Conservation (phyloP, 495 filamentous ascomycete genomes). For the Penicillium diatomitis region DNA sequence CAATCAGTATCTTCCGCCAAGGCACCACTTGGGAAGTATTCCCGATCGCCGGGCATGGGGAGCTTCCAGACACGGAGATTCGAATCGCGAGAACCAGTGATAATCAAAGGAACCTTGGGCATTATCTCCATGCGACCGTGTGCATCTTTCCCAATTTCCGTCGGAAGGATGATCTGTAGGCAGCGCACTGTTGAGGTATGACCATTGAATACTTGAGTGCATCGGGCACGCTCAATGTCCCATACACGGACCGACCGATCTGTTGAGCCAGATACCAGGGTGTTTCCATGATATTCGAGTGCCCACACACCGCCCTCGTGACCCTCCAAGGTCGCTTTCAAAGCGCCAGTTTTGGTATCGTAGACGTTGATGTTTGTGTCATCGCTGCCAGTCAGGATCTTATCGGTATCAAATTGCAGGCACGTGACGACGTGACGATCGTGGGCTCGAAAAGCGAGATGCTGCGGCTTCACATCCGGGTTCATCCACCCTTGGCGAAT, state of each 20-base stretch:
- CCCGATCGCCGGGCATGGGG: constrained; percentile 65
- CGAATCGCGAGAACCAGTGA: constrained; percentile 94
- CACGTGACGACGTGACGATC: constrained; percentile 96
- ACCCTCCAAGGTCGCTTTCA: constrained; percentile 73
- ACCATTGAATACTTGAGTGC: constrained; percentile 91
- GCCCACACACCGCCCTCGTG: constrained; percentile 99
- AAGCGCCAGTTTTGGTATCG: constrained; percentile 86
- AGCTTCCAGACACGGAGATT: constrained; percentile 93
- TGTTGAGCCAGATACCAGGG: constrained; percentile 90
- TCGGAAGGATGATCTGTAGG: constrained; percentile 86
- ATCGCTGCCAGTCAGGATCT: constrained; percentile 95
- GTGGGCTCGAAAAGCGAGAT: constrained; percentile 93
- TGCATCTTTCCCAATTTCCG: constrained; percentile 57
- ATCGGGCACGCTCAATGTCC: constrained; percentile 87
- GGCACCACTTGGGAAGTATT: constrained; percentile 67
- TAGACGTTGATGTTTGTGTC: constrained; percentile 98
- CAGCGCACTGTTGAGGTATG: constrained; percentile 97
- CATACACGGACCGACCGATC: constrained; percentile 94
- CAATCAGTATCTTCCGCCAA: constrained; percentile 75
- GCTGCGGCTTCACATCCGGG: constrained; percentile 73
- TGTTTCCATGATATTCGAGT: constrained; percentile 91
- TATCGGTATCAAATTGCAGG: constrained; percentile 93
- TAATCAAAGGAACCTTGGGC: constrained; percentile 88
- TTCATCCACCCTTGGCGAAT: constrained; percentile 88
- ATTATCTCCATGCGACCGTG: constrained; percentile 77